Percentiles rank a stretch among this genome's conserved stretches.
These are phyloP conservation scores for Toxicodendron radicans DNA, from an alignment of 345 rosid species.

Conservation along the genomic window DNA sequence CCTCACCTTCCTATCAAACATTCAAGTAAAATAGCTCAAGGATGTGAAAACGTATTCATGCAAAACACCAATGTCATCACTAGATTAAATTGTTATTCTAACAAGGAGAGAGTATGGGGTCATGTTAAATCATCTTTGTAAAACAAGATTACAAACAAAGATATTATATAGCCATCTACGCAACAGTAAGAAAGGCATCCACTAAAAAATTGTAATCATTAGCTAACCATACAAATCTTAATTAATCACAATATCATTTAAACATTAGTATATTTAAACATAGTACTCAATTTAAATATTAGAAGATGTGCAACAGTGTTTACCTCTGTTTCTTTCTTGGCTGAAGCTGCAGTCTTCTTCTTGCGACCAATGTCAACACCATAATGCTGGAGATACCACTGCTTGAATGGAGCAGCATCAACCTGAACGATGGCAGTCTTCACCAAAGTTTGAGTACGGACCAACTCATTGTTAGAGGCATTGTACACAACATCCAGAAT, in stretches of 20 bases:
- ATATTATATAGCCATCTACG: not conserved
- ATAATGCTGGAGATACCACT: constrained; percentile 53
- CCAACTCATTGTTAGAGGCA: constrained; percentile 85
- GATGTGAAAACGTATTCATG: not conserved
- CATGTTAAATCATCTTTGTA: not conserved
- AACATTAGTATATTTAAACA: not conserved
- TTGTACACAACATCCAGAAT: constrained; percentile 85
- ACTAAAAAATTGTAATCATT: not conserved
- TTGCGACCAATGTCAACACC: constrained; percentile 58
- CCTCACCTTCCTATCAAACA: constrained; percentile 36
- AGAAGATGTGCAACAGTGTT: not conserved
- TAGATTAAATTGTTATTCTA: not conserved
- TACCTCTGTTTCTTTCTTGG: constrained; percentile 51
- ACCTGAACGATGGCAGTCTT: constrained; percentile 53
- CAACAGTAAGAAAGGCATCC: not conserved
- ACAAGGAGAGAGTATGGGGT: not conserved
- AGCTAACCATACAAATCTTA: not conserved
- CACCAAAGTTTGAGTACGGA: constrained; percentile 72
- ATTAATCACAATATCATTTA: not conserved
- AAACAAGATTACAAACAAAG: not conserved
- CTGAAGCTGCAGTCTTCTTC: constrained; percentile 37
- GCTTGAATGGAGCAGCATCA: constrained; percentile 59
- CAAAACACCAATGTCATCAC: not conserved
- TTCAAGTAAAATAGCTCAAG: not conserved
- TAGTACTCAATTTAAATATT: not conserved